Conservation (phyloP, 2,329 filamentous ascomycete genomes). For the Fusarium burgessii region DNA sequence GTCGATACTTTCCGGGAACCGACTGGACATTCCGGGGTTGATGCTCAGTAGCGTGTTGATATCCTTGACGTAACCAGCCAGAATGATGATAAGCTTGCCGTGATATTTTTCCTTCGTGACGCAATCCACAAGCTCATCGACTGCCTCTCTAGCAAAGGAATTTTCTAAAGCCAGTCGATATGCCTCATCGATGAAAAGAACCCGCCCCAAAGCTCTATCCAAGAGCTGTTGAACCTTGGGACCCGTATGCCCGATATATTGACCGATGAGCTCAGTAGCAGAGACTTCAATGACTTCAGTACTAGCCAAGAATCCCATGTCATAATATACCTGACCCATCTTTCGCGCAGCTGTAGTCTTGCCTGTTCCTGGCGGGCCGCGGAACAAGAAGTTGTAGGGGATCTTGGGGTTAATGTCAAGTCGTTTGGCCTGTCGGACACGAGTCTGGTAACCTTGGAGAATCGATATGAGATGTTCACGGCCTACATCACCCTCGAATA, state of each 20-base stretch:
- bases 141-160: conserved; percentile 66
- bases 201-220: conserved; percentile 71
- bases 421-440: conserved; percentile 47
- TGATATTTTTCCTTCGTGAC: conserved; percentile 67
- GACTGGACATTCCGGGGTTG: conserved; percentile 73
- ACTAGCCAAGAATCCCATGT: conserved; percentile 74
- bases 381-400: conserved; percentile 77
- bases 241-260: conserved; percentile 77
- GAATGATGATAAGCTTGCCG: conserved; percentile 72
- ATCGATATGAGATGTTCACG: conserved; percentile 65
- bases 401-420: conserved; percentile 57
- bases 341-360: conserved; percentile 80
- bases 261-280: conserved; percentile 74
- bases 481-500: conserved; percentile 71
- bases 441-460: conserved; percentile 67
- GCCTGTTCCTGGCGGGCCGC: conserved; percentile 74
- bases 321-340: conserved; percentile 81
- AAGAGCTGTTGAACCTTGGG: conserved; percentile 71
- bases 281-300: conserved; percentile 74
- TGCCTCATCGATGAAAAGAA: conserved; percentile 79
- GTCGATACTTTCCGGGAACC: conserved; percentile 71
- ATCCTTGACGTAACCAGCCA: conserved; percentile 76
- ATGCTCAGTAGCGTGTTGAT: conserved; percentile 72
- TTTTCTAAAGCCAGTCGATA: conserved; percentile 67
- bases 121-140: conserved; percentile 65